Percentiles rank a stretch among this genome's conserved stretches.
These are phyloP conservation scores for Wallacemonas sp. DNA, from an alignment of 208 protist genomes.

Conservation along the genomic window DNA sequence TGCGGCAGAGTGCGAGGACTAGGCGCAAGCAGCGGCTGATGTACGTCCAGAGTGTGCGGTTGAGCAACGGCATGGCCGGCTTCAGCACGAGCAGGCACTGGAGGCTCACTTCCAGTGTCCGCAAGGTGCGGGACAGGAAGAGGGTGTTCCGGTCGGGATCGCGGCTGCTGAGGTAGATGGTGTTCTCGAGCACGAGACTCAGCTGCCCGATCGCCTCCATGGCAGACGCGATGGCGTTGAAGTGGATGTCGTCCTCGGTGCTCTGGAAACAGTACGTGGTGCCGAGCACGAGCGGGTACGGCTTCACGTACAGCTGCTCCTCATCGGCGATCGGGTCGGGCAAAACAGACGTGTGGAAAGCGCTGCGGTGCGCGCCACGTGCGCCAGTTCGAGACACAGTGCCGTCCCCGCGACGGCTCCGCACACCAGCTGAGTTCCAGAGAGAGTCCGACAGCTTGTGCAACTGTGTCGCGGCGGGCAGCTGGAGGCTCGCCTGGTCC, in stretches of 20 bases:
- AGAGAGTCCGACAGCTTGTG: slow-evolving; percentile 9
- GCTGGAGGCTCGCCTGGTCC: slow-evolving; percentile 4
- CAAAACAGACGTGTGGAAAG: slow-evolving; percentile 21
- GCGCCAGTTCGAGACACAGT: no score
- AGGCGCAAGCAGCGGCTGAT: slow-evolving; percentile 24
- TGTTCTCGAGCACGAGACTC: slow-evolving; percentile 38
- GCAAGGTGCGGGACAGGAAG: slow-evolving; percentile 29
- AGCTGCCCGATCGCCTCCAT: slow-evolving; percentile 50
- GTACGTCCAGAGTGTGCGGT: slow-evolving; percentile 26
- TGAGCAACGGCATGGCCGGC: slow-evolving; percentile 27
- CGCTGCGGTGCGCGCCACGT: background rate
- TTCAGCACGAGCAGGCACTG: slow-evolving; percentile 21
- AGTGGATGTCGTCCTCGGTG: slow-evolving; percentile 30
- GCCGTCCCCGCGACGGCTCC: no score
- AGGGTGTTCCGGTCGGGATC: slow-evolving; percentile 32
- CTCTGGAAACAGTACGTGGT: slow-evolving; percentile 47
- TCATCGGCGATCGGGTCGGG: slow-evolving; percentile 15
- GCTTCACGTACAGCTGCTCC: background rate
- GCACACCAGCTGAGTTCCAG: no score
- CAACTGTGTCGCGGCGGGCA: background rate
- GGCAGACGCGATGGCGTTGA: slow-evolving; percentile 55
- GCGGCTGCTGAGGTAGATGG: slow-evolving; percentile 46
- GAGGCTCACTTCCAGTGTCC: slow-evolving; percentile 37
- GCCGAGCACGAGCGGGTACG: slow-evolving; percentile 40
- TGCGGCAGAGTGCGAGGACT: slow-evolving; percentile 9